These are phyloP conservation scores for Lactuca sativa DNA, from an alignment of 129 eudicot species.

Conservation along the genomic window DNA sequence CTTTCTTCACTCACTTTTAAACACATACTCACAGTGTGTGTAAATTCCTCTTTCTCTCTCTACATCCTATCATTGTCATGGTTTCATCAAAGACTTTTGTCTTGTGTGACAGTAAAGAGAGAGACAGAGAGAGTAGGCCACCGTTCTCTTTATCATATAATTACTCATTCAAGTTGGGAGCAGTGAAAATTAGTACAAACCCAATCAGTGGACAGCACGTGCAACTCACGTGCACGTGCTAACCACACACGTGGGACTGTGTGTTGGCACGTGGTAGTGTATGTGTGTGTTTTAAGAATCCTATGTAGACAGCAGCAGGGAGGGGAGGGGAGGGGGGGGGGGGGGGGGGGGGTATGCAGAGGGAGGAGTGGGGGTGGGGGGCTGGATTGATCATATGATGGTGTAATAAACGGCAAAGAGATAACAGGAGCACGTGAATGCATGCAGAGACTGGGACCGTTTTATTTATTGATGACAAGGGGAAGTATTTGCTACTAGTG, in stretches of 20 bases:
- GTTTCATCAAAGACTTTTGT: conserved; percentile 57
- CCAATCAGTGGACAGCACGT: conserved; percentile 51
- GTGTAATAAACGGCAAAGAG: conserved; percentile 41
- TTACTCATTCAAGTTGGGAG: conserved; percentile 14
- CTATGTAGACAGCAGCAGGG: conserved; percentile 31
- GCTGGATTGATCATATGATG: conserved; percentile 30
- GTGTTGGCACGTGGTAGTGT: conserved; percentile 33
- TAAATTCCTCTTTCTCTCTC: conserved; percentile 10
- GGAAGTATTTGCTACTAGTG: neutral
- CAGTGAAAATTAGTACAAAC: conserved; percentile 13
- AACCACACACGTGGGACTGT: conserved; percentile 65
- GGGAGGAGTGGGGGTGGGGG: conserved; percentile 14
- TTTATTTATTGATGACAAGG: conserved; percentile 19
- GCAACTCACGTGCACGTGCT: conserved; percentile 48
- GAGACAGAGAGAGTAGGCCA: conserved; percentile 37
- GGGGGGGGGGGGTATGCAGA: too few relatives aligned
- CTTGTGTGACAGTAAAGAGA: conserved; percentile 46
- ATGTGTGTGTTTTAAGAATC: conserved; percentile 30
- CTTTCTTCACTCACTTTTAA: conserved; percentile 22
- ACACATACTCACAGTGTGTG: conserved; percentile 29
- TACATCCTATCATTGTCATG: conserved; percentile 30
- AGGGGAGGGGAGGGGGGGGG: neutral
- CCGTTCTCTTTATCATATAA: conserved; percentile 21
- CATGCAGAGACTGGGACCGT: conserved; percentile 37
- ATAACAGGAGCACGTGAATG: conserved; percentile 42